Evolutionary conservation across 2,329 filamentous ascomycete genomes (phyloP), one percentile per base, ranked within the genome.

Genomic region (Orbilia oligospora): DNA sequence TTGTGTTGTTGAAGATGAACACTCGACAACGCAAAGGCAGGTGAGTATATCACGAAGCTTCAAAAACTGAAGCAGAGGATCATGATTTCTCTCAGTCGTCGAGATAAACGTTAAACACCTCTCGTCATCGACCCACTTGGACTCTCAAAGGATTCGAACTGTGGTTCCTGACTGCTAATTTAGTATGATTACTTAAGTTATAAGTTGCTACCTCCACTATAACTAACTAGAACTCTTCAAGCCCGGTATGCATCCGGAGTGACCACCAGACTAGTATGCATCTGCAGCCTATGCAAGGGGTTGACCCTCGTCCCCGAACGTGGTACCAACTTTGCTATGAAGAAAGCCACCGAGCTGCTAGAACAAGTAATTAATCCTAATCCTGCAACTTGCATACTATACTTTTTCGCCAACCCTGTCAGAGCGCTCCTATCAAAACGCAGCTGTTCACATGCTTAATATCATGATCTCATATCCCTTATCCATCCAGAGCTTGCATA

Each of bases 21-120:
- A 51, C 41, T 55, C 51, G 56, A 61, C 69, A 73, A 66, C 70
- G 56, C 64, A 69, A 67, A 16, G 68, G 38, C 71, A 75, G 71
- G 14, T 75, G 71, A 75, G 71, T 48, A 53, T 68, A 75, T 75
- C 71, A 75, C 71, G 71, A 51, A 73, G 64, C 44, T 49, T 24
- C 10, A 12, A 51, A 24, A 20, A 12, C 10, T 22, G 10, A 6
- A 30, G 12, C 56, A 44, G 18, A 61, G 22, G 56, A 61, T 61
- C 24, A 41, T 41, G 10, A 58, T 41, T 6, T n/a, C 22, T 9
- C 24, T 10, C 41, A 58, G 3, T 30, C 27, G 3, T 30, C 27
- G 6, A 30, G 27, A 30, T 30, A 30, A 30, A n/a, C n/a, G n/a
- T n/a, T n/a, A n/a, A 30, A 30, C 27, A 30, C 27, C 6, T 3